These are phyloP conservation scores for Paracoccidioides lutzii DNA, from an alignment of 2,329 filamentous ascomycete genomes.

Conservation along the genomic window DNA sequence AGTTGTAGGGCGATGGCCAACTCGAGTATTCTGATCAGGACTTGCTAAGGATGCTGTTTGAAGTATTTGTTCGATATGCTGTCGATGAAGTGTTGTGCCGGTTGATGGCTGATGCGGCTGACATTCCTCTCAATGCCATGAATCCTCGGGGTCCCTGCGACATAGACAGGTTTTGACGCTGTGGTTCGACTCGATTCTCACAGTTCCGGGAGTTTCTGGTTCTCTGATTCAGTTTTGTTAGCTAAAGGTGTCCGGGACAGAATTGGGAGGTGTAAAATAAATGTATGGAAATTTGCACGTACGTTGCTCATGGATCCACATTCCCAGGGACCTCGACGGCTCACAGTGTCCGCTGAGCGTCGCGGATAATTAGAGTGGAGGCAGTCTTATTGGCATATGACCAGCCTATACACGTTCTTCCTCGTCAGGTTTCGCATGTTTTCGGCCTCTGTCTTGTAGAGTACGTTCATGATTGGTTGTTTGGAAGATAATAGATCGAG, in stretches of 20 bases:
- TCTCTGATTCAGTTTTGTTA: not conserved
- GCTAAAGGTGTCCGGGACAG: not conserved
- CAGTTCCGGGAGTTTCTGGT: too few species aligned
- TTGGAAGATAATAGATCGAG: too few species aligned
- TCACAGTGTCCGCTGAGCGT: not conserved
- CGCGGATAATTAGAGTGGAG: not conserved
- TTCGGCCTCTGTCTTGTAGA: not conserved
- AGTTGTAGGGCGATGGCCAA: not conserved
- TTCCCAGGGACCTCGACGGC: not conserved
- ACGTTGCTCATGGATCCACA: not conserved
- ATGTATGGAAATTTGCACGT: not conserved
- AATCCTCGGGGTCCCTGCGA: too few species aligned
- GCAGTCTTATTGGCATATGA: not conserved
- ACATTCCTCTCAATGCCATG: too few species aligned
- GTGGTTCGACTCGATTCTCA: too few species aligned
- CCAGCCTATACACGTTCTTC: not conserved
- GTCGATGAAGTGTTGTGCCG: not conserved
- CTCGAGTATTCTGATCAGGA: not conserved
- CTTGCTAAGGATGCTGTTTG: not conserved
- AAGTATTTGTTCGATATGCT: not conserved
- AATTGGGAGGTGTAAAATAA: not conserved
- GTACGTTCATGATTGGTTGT: not conserved
- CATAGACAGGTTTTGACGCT: too few species aligned
- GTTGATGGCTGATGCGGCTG: not conserved
- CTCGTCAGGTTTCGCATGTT: not conserved